phyloP scores from a whole-genome alignment of 345 rosid species.

The Populus tremula region DNA sequence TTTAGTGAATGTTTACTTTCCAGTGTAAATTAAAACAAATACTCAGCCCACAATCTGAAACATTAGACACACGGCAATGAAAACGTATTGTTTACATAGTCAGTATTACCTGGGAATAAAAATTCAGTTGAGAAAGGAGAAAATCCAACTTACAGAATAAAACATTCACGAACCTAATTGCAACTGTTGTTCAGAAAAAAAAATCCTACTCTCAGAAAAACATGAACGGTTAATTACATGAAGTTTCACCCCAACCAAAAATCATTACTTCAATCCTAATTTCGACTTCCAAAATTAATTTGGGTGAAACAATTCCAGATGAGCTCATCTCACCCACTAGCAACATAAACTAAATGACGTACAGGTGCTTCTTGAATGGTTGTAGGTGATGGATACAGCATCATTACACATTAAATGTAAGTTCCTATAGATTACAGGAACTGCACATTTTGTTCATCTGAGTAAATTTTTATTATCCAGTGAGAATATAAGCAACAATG shows the following conservation, averaged over 20 bases:
- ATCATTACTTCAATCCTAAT: not conserved
- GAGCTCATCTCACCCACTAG: not conserved
- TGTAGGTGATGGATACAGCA: no score
- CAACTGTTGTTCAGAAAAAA: no score
- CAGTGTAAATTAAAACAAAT: no score
- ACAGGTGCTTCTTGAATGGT: no score
- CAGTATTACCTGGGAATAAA: not conserved
- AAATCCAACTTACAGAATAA: not conserved
- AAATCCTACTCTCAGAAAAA: no score
- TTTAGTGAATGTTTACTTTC: no score
- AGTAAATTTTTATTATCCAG: not conserved
- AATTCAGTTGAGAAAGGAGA: not conserved
- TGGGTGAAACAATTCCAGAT: not conserved
- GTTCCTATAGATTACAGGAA: not conserved
- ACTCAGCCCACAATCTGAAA: no score
- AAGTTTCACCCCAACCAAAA: not conserved
- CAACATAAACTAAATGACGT: no score
- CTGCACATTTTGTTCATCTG: not conserved
- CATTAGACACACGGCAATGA: not conserved
- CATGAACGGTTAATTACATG: no score
- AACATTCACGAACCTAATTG: not conserved
- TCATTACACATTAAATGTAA: not conserved
- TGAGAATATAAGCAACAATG: not conserved
- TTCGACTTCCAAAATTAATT: not conserved
- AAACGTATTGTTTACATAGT: not conserved